A percentile compares a stretch with the other conserved stretches of the same genome.
phyloP scores from a whole-genome alignment of 2,329 filamentous ascomycete species.

The Claviceps digitariae region DNA sequence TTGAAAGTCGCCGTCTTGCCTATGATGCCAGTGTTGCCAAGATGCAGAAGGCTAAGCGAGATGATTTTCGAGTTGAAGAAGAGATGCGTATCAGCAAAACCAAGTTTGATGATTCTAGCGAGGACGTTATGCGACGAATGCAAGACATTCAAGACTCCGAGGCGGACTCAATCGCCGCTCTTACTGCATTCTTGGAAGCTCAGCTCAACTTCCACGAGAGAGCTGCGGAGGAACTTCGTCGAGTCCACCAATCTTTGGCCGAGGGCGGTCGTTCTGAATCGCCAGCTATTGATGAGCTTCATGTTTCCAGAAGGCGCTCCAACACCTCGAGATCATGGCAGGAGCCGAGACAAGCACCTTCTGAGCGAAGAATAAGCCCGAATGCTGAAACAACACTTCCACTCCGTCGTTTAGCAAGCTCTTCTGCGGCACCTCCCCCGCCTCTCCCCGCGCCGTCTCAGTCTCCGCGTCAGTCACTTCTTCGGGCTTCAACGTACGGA shows the following conservation, averaged over 20 bases:
- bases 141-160: conserved; percentile 92
- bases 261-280: conserved; percentile 10
- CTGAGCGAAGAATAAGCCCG: conserved; percentile 1
- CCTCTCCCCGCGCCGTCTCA: conserved; percentile 21
- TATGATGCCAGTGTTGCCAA: conserved; percentile 84
- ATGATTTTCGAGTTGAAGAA: conserved; percentile 87
- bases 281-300: conserved; percentile 6
- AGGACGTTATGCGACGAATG: conserved; percentile 87
- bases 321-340: conserved; percentile 35
- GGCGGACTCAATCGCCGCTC: conserved; percentile 64
- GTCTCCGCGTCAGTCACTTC: conserved; percentile 1
- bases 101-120: conserved; percentile 91
- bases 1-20: conserved; percentile 75
- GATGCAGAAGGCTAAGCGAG: conserved; percentile 85
- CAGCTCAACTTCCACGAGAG: conserved; percentile 86
- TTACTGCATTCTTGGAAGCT: conserved; percentile 72
- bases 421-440: conserved; percentile 17
- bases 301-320: conserved; percentile 27
- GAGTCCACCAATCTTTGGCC: conserved; percentile 34
- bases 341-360: conserved; percentile 6
- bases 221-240: conserved; percentile 67
- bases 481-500: conserved; percentile 3
- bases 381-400: conserved; percentile 30
- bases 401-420: conserved; percentile 25
- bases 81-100: conserved; percentile 82